A percentile compares a stretch with the other conserved stretches of the same genome.
Evolutionary conservation across 2,329 filamentous ascomycete genomes (phyloP).

Genomic region (Orbilia javanica): DNA sequence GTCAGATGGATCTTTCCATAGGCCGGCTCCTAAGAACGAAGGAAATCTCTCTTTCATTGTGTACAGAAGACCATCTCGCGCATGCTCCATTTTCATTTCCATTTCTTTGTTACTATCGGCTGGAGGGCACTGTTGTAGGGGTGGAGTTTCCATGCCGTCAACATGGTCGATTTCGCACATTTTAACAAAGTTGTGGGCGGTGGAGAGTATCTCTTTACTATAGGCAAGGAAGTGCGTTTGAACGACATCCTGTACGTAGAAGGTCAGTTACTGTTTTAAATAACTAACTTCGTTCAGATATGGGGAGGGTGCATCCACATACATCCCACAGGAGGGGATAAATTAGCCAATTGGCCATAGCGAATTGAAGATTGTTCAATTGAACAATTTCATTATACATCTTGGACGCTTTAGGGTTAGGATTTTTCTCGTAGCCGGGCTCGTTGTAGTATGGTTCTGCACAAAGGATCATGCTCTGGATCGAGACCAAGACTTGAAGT

Average conservation of each 20-base stretch:
- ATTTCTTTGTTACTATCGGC: no score
- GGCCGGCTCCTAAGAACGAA: no score
- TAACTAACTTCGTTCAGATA: background rate
- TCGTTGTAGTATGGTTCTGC: slow-evolving; percentile 71
- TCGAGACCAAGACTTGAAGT: slow-evolving; percentile 70
- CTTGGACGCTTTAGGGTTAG: slow-evolving; percentile 2
- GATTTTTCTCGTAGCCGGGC: slow-evolving; percentile 64
- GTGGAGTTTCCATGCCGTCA: no score
- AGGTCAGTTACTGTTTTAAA: background rate
- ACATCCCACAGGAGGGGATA: slow-evolving; percentile 40
- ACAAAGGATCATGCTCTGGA: slow-evolving; percentile 72
- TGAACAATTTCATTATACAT: slow-evolving; percentile 42
- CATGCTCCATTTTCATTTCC: no score
- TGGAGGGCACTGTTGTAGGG: no score
- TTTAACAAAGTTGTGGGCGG: slow-evolving; percentile 15
- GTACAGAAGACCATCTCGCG: no score
- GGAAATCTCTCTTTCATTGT: no score
- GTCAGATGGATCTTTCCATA: no score
- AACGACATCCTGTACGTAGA: slow-evolving; percentile 27
- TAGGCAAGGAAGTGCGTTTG: slow-evolving; percentile 48
- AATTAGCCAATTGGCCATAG: slow-evolving; percentile 34
- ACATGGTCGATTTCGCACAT: background rate
- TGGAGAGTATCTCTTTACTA: slow-evolving; percentile 22
- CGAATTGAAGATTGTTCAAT: slow-evolving; percentile 22
- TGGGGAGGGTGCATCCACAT: background rate